Percentiles rank a stretch among this genome's conserved stretches.
Conservation (phyloP, 805 yeast species). For the Lipomyces orientalis region DNA sequence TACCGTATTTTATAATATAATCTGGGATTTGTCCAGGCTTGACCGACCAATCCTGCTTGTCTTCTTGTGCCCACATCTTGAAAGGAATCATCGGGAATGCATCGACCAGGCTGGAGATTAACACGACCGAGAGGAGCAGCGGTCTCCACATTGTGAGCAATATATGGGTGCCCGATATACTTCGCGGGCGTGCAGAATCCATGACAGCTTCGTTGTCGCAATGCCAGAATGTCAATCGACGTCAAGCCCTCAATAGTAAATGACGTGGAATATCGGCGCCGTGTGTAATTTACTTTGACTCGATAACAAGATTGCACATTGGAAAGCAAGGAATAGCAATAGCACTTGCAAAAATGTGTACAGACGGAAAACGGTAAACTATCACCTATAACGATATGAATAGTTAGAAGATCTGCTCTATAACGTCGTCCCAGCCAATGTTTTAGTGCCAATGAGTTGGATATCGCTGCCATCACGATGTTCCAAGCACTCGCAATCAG, state of each 20-base stretch:
- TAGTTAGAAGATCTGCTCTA: neutral
- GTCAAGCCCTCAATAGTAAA: neutral
- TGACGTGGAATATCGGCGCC: neutral
- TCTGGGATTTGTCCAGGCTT: conserved; percentile 40
- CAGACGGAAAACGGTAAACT: neutral
- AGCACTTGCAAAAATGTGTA: neutral
- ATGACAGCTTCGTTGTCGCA: neutral
- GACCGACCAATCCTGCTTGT: conserved; percentile 30
- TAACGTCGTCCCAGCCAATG: neutral
- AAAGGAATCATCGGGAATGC: conserved; percentile 16
- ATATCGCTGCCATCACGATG: neutral
- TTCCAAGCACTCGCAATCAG: neutral
- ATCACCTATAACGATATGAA: neutral
- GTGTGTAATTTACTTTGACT: neutral
- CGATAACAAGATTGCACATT: neutral
- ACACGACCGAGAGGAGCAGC: neutral
- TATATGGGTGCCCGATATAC: neutral
- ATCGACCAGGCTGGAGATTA: neutral
- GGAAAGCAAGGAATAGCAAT: neutral
- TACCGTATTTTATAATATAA: conserved; percentile 37
- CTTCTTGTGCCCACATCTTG: conserved; percentile 1
- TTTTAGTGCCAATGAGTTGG: neutral
- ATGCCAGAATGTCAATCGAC: neutral
- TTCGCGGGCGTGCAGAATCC: neutral
- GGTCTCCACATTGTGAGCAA: neutral